Base-by-base conservation (phyloP, 805 yeast species). In the Millerozyma acaciae region DNA sequence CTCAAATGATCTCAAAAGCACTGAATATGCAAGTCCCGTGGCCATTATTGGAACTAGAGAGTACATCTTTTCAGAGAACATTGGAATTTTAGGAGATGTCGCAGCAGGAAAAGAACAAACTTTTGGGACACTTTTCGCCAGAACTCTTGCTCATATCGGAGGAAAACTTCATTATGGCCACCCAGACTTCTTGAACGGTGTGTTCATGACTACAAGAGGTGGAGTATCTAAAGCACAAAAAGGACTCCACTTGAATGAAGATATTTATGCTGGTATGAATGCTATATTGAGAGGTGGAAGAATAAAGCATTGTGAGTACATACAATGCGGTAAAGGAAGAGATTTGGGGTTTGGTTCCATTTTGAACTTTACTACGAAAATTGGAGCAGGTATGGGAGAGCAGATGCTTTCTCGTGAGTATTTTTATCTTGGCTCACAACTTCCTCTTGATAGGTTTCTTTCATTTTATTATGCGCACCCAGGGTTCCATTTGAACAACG, bases 301-400 rank as follows among this genome's bases (percentile, higher is more conserved):
- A 63, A 84, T 84, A 51, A 84, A 84, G 65, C 93, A 84, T 56
- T 80, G 88, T 68, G 94, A 84, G 55, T 84, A 83, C 57, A 80
- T 78, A 63, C 94, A 84, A 65, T 84, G 94, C 75, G 94, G 94
- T 64, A 84, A 84, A 62, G 94, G 94, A 57, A 73, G 94, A 70
- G 94, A 84, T 73, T 70, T 84, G 50, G 94, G 94, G 55, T 84
- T 84, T 60, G 88, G 88, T 39, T 82, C 93, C 4, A 83, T 84
- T 63, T 70, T 83, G 70, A 84, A 84, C 62, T 84, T 84, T 73
- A 83, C 88, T 15, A 83, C 89, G 26, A 84, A 84, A 63, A 83
- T 84, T 73, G 94, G 94, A 62, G 89, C 93, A 46, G 94, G 94
- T 63, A 84, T 84, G 94, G 93, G 93, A 59, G 94, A 84, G 62